Percentiles rank a stretch among this genome's conserved stretches.
Conservation (phyloP, 345 rosid species). For the Gossypium thurberi region DNA sequence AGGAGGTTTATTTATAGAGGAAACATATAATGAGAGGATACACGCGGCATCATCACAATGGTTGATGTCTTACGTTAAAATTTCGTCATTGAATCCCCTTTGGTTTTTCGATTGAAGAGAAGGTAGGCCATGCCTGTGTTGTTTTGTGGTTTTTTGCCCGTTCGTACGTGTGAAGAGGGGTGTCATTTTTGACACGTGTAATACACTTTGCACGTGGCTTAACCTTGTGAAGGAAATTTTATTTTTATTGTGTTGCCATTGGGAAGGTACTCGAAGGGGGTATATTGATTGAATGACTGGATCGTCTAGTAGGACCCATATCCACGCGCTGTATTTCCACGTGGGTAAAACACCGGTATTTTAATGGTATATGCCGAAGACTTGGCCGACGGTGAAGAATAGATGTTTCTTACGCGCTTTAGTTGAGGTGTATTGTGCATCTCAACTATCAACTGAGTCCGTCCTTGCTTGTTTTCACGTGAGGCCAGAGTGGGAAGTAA, state of each 20-base stretch:
- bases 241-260: background rate
- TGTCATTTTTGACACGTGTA: background rate
- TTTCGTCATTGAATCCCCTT: background rate
- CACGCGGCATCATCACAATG: slow-evolving; percentile 30
- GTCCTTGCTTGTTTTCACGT: background rate
- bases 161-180: slow-evolving; percentile 6
- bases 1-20: slow-evolving; percentile 22
- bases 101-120: background rate
- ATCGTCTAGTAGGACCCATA: background rate
- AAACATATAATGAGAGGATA: fast-evolving
- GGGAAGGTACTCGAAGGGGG: background rate
- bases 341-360: background rate
- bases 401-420: background rate
- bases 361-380: background rate
- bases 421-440: background rate
- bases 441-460: background rate
- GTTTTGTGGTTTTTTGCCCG: background rate
- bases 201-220: slow-evolving; percentile 13
- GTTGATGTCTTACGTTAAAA: slow-evolving; percentile 9
- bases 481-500: background rate
- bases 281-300: background rate
- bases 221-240: background rate
- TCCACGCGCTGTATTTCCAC: background rate
- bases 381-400: background rate
- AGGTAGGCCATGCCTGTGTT: slow-evolving; percentile 13